Evolutionary conservation across 2,329 filamentous ascomycete species (phyloP), one percentile per base, ranked within the genome.

Genomic region (Scortechinia acanthostroma): DNA sequence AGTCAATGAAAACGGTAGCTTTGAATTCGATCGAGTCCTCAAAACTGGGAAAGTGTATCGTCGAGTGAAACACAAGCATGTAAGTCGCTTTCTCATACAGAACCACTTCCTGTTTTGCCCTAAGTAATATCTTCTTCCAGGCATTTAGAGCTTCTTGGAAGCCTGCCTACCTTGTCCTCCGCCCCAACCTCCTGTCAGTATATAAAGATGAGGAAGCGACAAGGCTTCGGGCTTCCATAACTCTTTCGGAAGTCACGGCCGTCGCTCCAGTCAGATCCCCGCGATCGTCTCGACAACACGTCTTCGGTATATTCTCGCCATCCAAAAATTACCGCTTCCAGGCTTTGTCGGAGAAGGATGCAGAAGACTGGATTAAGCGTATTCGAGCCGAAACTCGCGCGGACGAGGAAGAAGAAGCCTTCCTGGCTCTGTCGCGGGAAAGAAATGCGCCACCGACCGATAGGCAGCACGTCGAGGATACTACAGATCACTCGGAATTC

Each of bases 1-100:
- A 10, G 77, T 84, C 51, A 81, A 80, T 53, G 74, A 82, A 61
- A 77, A 82, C 57, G 80, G 80, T 49, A 80, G 77, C 60, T 84
- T 82, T 58, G 79, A 77, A 49, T 83, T 83, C 53, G 80, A 84
- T 58, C 69, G 77, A 45, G 76, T 83, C 50, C 66, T 84, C 56
- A 83, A 80, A 59, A 68, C 71, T 4, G 77, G 78, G 45, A 69
- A 71, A 47, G 73, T 82, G 37, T 62, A 71, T 48, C 80, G 80
- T 57, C 70, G 79, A 46, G 77, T 78, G 45, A 74, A 78, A 52
- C 80, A 79, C 63, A 83, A 80, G 47, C 80, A 79, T 68, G 74
- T 74, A 50, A 53, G 57, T 51, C 10, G 10, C 10, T 48, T 51
- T 42, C 21, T 19, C 45, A 20, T 42, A 25, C 42, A 19, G 22